phyloP scores from a whole-genome alignment of 352 stramenopile species.

The Achlya hypogyna region DNA sequence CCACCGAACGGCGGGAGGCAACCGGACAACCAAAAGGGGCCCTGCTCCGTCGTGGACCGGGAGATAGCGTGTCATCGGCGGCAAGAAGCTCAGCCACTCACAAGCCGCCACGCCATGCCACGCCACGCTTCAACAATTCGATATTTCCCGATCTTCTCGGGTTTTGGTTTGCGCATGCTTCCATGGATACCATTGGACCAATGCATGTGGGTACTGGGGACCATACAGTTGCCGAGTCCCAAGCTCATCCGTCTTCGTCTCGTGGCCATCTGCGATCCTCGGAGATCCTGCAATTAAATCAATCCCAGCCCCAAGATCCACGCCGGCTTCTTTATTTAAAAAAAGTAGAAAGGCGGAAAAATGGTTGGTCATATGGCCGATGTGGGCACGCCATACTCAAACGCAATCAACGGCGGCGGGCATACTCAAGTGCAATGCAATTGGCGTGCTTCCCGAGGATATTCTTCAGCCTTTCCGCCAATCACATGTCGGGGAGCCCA shows the following conservation, averaged over 20 bases:
- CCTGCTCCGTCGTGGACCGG: no score
- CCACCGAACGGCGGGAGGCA: no score
- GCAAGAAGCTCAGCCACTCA: not conserved
- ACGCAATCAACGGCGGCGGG: not conserved
- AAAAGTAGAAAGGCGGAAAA: not conserved
- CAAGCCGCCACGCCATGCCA: conserved; percentile 1
- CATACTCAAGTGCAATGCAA: not conserved
- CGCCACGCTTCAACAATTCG: conserved; percentile 7
- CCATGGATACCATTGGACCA: not conserved
- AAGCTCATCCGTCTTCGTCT: not conserved
- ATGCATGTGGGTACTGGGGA: no score
- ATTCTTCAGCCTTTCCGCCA: not conserved
- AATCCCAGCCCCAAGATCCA: no score
- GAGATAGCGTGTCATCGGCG: not conserved
- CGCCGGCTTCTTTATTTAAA: not conserved
- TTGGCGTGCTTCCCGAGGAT: not conserved
- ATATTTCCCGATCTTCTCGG: not conserved
- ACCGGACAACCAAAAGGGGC: no score
- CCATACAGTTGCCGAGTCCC: not conserved
- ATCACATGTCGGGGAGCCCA: not conserved
- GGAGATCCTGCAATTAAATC: no score
- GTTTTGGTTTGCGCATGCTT: not conserved
- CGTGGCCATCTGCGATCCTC: not conserved
- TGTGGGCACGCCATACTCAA: not conserved
- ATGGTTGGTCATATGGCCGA: conserved; percentile 3